A percentile compares a stretch with the other conserved stretches of the same genome.
phyloP scores from a whole-genome alignment of 2,329 filamentous ascomycete genomes.

The Botrytis galanthina region DNA sequence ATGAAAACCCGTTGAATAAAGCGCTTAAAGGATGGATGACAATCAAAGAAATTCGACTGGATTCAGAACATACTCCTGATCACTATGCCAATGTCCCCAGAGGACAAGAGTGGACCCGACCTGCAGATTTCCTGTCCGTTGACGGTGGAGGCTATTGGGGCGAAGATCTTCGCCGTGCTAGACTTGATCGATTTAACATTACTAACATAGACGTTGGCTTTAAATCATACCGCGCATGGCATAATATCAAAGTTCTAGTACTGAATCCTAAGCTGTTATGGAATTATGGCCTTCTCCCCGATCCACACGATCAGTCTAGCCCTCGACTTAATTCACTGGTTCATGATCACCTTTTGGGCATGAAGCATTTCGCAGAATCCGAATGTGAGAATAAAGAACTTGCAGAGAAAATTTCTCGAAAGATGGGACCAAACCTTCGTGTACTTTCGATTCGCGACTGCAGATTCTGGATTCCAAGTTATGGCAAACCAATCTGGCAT shows the following conservation, averaged over 20 bases:
- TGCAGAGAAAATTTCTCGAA: slow-evolving; percentile 17
- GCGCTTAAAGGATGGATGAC: slow-evolving; percentile 17
- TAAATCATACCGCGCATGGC: slow-evolving; percentile 22
- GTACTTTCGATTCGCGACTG: slow-evolving; percentile 17
- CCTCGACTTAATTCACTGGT: slow-evolving; percentile 15
- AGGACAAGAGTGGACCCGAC: slow-evolving; percentile 22
- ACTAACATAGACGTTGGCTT: slow-evolving; percentile 20
- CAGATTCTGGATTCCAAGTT: slow-evolving; percentile 20
- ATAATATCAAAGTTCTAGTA: slow-evolving; percentile 20
- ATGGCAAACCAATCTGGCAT: slow-evolving; percentile 17
- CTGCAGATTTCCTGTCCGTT: slow-evolving; percentile 20
- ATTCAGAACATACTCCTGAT: slow-evolving; percentile 20
- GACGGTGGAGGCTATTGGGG: slow-evolving; percentile 22
- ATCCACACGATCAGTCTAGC: slow-evolving; percentile 17
- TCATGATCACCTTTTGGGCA: slow-evolving; percentile 11
- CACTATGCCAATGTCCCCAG: slow-evolving; percentile 20
- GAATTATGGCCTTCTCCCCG: slow-evolving; percentile 20
- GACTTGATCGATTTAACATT: slow-evolving; percentile 21
- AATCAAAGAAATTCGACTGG: slow-evolving; percentile 20
- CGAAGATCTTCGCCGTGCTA: slow-evolving; percentile 21
- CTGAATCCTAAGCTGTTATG: slow-evolving; percentile 15
- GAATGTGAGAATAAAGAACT: slow-evolving; percentile 19
- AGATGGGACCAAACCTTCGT: slow-evolving; percentile 21
- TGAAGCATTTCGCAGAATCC: slow-evolving; percentile 18
- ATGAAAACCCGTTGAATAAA: slow-evolving; percentile 20